Evolutionary conservation across 148 eudicot species (phyloP).

Genomic region (Camellia lanceoleosa): DNA sequence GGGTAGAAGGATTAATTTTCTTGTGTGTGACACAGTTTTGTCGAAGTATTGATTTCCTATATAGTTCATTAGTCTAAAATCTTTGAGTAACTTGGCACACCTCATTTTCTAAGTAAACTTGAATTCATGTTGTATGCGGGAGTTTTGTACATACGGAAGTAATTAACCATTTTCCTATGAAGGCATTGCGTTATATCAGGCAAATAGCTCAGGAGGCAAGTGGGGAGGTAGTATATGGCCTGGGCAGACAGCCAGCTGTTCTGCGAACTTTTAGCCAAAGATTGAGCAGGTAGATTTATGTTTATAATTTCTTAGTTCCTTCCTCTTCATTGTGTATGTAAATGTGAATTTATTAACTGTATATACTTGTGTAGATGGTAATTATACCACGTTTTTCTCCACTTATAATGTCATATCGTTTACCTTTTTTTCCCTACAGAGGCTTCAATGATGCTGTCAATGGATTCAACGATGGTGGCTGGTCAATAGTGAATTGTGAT

Average conservation of each 20-base stretch:
- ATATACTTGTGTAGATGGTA: neutral
- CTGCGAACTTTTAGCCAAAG: conserved; percentile 91
- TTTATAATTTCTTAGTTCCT: conserved; percentile 1
- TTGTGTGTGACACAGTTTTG: neutral
- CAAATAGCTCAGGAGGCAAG: conserved; percentile 95
- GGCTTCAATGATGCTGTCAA: conserved; percentile 93
- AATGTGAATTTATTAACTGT: neutral
- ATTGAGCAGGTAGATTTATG: conserved; percentile 59
- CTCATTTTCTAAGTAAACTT: neutral
- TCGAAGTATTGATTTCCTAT: neutral
- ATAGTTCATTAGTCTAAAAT: neutral
- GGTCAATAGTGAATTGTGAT: conserved; percentile 76
- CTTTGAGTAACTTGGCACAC: neutral
- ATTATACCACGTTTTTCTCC: neutral
- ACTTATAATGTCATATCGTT: neutral
- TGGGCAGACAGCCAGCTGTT: conserved; percentile 92
- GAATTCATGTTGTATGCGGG: neutral
- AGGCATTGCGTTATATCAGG: conserved; percentile 84
- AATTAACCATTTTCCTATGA: conserved; percentile 17
- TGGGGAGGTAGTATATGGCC: conserved; percentile 87
- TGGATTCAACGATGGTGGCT: conserved; percentile 91
- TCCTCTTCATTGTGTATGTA: neutral
- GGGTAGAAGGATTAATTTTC: neutral
- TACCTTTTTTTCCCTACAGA: conserved; percentile 29
- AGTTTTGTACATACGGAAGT: conserved; percentile 5